Evolutionary conservation across 495 filamentous ascomycete genomes (phyloP), one percentile per base, ranked within the genome.

Genomic region (Hypoxylon fuscum): DNA sequence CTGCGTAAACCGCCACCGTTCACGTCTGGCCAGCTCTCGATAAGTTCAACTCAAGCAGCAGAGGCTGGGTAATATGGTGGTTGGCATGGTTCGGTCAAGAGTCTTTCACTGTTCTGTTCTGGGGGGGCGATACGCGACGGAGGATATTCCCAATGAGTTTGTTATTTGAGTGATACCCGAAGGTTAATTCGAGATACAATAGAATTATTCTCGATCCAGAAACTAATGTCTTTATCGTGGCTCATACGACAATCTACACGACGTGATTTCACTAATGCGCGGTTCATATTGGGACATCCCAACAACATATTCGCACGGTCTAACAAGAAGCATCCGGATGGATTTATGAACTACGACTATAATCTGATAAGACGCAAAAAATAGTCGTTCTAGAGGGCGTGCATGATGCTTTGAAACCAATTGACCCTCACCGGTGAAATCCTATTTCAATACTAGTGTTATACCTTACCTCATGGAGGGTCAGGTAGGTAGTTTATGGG

Each of bases 71-170:
- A 59, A 38, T 47, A 53, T 54, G 44, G 14, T 49, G 45, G 52
- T 64, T 68, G 50, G 38, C 47, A 21, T 41, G 22, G 21, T 34
- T 55, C 45, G 37, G n/a, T 48, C 23, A 17, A 15, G 40, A 42
- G 55, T 31, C 14, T 31, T 23, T 52, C 56, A 32, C 32, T 38
- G 53, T 52, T 34, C n/a, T 37, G 41, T 32, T 11, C 18, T 38
- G 44, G 44, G 35, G 31, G 25, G 4, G 35, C n/a, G n/a, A 31
- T 48, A 43, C 41, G 43, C 22, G 21, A 32, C 12, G 64, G 59
- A 55, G 64, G 64, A 68, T 59, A 68, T 68, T 68, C 64, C 64
- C 64, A 59, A 27, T 55, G 44, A 63, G 59, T 59, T 68, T 59
- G 45, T 27, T 32, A 53, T 68, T 62, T 54, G 51, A 68, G 54